phyloP scores from a whole-genome alignment of 306 rosid genomes.

The Malus sylvestris region DNA sequence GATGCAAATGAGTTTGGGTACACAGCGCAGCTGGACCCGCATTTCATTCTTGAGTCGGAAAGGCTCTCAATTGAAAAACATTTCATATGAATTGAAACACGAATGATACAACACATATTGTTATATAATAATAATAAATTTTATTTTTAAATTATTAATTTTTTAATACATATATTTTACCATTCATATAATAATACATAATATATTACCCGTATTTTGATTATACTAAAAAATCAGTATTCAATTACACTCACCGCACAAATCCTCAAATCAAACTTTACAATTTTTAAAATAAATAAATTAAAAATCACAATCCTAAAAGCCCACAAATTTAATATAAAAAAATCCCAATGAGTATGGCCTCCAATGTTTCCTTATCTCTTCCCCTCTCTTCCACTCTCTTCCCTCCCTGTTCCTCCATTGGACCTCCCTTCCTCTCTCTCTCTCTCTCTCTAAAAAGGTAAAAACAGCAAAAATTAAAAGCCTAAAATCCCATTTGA shows the following conservation, averaged over 20 bases:
- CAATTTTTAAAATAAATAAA: not conserved
- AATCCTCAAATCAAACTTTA: not conserved
- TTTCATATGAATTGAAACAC: rapidly evolving
- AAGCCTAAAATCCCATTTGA: constrained; percentile 7
- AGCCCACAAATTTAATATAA: not conserved
- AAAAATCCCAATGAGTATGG: constrained; percentile 47
- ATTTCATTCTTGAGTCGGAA: constrained; percentile 37
- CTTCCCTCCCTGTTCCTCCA: constrained; percentile 13
- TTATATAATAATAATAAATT: not conserved
- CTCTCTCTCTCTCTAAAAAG: not conserved
- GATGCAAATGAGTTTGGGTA: not conserved
- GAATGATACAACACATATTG: rapidly evolving
- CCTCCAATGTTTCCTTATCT: constrained; percentile 57
- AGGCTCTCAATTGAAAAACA: not conserved
- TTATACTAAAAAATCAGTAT: too few relatives aligned
- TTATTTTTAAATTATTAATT: too few relatives aligned
- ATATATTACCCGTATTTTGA: rapidly evolving
- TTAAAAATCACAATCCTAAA: not conserved
- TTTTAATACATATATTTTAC: rapidly evolving
- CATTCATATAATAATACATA: too few relatives aligned
- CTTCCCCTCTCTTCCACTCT: constrained; percentile 25
- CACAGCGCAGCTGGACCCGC: constrained; percentile 29
- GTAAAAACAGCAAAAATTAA: not conserved
- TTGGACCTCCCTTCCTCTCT: constrained; percentile 24
- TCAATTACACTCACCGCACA: not conserved